phyloP scores from a whole-genome alignment of 1,139 yeast species.

The Taphrina deformans region DNA sequence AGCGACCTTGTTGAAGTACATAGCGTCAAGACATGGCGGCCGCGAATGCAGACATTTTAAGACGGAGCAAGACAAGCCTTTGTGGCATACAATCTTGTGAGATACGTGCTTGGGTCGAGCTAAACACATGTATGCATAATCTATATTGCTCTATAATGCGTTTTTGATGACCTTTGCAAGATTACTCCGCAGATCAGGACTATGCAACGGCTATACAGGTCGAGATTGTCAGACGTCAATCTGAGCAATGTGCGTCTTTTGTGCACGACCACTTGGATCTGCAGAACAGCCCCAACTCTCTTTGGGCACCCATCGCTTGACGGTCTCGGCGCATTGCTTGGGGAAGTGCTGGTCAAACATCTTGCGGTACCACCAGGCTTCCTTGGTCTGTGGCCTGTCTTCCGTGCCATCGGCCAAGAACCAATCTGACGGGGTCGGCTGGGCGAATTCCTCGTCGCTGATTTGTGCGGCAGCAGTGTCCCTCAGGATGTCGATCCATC shows the following conservation, averaged over 20 bases:
- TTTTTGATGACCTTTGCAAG: neutral
- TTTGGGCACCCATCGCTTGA: constrained; percentile 99
- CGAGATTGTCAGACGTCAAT: neutral
- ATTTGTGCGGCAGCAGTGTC: constrained; percentile 88
- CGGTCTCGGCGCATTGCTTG: constrained; percentile 87
- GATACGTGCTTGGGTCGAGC: too few relatives aligned
- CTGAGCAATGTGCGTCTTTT: constrained; percentile 20
- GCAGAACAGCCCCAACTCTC: constrained; percentile 99
- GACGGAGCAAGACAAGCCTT: too few relatives aligned
- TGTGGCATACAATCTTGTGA: too few relatives aligned
- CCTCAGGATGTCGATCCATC: constrained; percentile 97
- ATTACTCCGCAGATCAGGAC: too few relatives aligned
- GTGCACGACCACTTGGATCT: constrained; percentile 88
- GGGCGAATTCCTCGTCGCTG: constrained; percentile 82
- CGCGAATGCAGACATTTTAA: constrained; percentile 1
- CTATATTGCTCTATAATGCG: neutral
- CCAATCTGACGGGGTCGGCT: constrained; percentile 90
- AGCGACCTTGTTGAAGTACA: neutral
- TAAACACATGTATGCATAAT: too few relatives aligned
- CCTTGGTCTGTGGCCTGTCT: constrained; percentile 94
- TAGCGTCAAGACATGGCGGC: constrained; percentile 1
- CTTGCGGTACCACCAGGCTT: constrained; percentile 98
- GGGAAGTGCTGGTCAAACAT: constrained; percentile 93
- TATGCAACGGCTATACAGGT: neutral
- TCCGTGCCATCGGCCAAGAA: constrained; percentile 50